Evolutionary conservation across 2,329 filamentous ascomycete genomes (phyloP).

Genomic region (Trichoderma cornu-damae): DNA sequence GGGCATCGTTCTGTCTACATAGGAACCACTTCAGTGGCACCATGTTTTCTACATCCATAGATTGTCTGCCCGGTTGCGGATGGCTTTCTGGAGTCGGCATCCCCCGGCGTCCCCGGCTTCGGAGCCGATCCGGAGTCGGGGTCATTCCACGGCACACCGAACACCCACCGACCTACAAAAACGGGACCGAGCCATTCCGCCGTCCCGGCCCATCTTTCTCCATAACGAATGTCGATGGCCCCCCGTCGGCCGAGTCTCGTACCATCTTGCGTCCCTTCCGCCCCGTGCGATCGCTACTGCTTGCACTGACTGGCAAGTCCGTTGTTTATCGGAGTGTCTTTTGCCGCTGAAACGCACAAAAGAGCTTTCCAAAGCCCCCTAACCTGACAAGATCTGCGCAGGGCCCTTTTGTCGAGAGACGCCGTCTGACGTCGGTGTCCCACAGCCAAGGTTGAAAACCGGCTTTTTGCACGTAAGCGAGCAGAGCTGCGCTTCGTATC

Average conservation of each 20-base stretch:
- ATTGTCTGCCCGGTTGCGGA: no score
- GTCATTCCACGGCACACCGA: slow-evolving; percentile 5
- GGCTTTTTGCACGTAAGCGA: slow-evolving; percentile 8
- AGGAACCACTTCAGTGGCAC: not conserved
- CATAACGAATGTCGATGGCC: no score
- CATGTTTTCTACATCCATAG: not conserved
- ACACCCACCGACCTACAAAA: no score
- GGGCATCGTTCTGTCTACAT: no score
- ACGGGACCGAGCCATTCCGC: no score
- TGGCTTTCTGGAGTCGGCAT: not conserved
- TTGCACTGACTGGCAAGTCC: not conserved
- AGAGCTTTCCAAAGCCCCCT: not conserved
- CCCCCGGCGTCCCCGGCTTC: not conserved
- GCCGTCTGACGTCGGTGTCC: slow-evolving; percentile 16
- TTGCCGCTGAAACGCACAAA: not conserved
- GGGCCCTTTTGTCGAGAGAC: not conserved
- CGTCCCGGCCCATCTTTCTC: no score
- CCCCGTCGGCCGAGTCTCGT: no score
- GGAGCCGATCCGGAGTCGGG: not conserved
- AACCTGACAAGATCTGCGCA: slow-evolving; percentile 12
- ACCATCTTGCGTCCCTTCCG: not conserved
- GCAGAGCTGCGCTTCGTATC: not conserved
- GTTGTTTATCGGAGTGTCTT: not conserved
- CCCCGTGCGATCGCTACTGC: not conserved
- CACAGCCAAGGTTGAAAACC: slow-evolving; percentile 1